Base-by-base conservation (phyloP, 2,329 filamentous ascomycete species). In the Immersiporthe knoxdaviesiana region DNA sequence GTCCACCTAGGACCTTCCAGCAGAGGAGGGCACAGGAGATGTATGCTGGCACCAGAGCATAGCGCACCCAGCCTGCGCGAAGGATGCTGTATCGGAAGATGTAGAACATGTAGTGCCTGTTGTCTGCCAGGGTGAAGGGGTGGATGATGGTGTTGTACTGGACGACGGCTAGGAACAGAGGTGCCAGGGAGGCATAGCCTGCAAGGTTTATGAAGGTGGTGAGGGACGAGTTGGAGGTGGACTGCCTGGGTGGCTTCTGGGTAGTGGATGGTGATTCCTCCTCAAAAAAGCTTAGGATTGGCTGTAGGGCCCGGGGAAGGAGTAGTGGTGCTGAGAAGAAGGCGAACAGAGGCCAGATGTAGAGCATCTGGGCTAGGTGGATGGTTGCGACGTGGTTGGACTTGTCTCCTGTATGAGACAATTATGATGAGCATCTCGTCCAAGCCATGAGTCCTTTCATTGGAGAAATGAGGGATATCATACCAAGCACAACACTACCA, bases 21-120 rank as follows among this genome's bases (percentile, higher is more conserved):
- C 88, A 86, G 16, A 91, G 79, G 87, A 90, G 95, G 10, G 86
- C 90, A 74, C 88, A 90, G 21, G 88, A 14, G 2, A 91, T 85
- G 79, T 99, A 98, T 1, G 91, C 81, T 0, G 90, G 84, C 0
- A 91, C 86, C 1, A 92, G 89, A 0, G 85, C 79, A 74, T 93
- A 94, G 47, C 90, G 90, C 65, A 93, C 80, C 24, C 83, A 79
- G 1, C 84, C 82, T 56, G 92, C 87, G 7, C 85, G 85, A 2
- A 91, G 86, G 50, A 98, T 90, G 7, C 91, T 90, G 75, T 94
- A 89, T 1, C 94, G 90, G 83, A 99, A 99, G 70, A 97, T 84
- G 81, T 99, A 99, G 79, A 99, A 99, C 78, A 97, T 91, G 82
- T 97, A 99, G 79, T 99, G 96, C 2, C 96, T 86, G 79, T 99